Base-by-base conservation (phyloP, 805 yeast genomes). In the Ogataea nitratoaversa region DNA sequence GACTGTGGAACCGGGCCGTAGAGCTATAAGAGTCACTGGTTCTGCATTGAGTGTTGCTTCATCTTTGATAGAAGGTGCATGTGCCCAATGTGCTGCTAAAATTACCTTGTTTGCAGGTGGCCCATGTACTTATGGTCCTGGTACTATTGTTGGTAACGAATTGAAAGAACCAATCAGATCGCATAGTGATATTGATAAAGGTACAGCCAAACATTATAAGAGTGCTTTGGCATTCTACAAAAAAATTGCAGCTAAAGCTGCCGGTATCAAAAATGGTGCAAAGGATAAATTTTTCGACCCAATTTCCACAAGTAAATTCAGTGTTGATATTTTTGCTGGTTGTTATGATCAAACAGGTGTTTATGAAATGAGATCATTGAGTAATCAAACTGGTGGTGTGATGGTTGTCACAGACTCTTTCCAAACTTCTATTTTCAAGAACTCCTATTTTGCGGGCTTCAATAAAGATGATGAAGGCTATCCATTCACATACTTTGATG, bases 131-230 rank as follows among this genome's bases (percentile, higher is more conserved):
- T 80, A 84, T 58, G 84, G 84, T 34, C 98, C 99, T 11, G 99
- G 99, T 53, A 70, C 86, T 60, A 88, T 93, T 50, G 99, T 93
- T 22, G 87, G 91, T 33, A 79, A 83, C 19, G 93, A 89, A 62
- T 74, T 93, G 61, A 85, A 86, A 60, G 99, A 93, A 65, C 96
- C 99, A 36, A 84, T 93, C 54, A 80, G 99, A 71, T 93, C 99
- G 8, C 99, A 93, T 66, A 87, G 85, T 57, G 99, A 93, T 62
- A 86, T 93, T 50, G 98, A 93, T 62, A 82, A 89, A 50, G 97
- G 91, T 54, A 65, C 74, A 36, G 95, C 96, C 41, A 82, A 82
- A 57, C 95, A 89, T 61, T 86, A 80, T 68, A 83, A 85, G 57
- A 86, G 85, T 62, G 95, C 96, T 8, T 76, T 74, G 53, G 82